Percentiles rank a stretch among this genome's conserved stretches.
Evolutionary conservation across 768 basidiomycete species (phyloP).

Genomic region (Russula dissimulans): DNA sequence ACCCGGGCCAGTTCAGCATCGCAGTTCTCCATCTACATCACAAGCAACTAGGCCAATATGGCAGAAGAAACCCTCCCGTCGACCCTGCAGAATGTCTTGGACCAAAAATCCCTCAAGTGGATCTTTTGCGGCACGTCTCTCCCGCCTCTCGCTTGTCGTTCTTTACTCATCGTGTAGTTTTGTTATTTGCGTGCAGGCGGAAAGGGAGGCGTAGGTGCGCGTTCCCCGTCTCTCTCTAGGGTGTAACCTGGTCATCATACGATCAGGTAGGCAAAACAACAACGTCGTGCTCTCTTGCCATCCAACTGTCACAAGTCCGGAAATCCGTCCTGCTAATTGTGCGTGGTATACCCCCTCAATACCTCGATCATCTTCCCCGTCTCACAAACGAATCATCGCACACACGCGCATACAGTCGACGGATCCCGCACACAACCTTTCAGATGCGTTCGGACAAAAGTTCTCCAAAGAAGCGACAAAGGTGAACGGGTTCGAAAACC

Average conservation of each 20-base stretch:
- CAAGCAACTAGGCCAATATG: conserved; percentile 29
- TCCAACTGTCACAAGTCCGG: conserved; percentile 81
- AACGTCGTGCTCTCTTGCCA: conserved; percentile 95
- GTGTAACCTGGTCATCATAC: neutral
- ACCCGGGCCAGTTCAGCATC: too few relatives aligned
- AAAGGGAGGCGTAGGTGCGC: conserved; percentile 94
- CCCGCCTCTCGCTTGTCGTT: neutral
- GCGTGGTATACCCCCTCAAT: conserved; percentile 27
- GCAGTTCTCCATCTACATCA: too few relatives aligned
- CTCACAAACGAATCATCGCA: neutral
- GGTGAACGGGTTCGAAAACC: conserved; percentile 95
- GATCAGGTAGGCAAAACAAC: conserved; percentile 80
- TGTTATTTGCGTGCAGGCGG: conserved; percentile 51
- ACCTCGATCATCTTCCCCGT: too few relatives aligned
- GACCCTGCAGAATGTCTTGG: conserved; percentile 89
- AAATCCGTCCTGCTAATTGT: conserved; percentile 97
- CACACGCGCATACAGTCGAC: conserved; percentile 57
- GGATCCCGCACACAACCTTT: conserved; percentile 98
- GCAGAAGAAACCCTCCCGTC: conserved; percentile 61
- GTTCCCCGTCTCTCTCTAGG: neutral
- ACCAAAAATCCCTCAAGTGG: conserved; percentile 93
- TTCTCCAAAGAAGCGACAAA: conserved; percentile 98
- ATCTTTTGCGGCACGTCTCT: conserved; percentile 85
- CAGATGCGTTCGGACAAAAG: conserved; percentile 97
- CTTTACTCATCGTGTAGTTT: neutral